Evolutionary conservation across 768 basidiomycete genomes (phyloP).

Genomic region (Daedaleopsis nitida): DNA sequence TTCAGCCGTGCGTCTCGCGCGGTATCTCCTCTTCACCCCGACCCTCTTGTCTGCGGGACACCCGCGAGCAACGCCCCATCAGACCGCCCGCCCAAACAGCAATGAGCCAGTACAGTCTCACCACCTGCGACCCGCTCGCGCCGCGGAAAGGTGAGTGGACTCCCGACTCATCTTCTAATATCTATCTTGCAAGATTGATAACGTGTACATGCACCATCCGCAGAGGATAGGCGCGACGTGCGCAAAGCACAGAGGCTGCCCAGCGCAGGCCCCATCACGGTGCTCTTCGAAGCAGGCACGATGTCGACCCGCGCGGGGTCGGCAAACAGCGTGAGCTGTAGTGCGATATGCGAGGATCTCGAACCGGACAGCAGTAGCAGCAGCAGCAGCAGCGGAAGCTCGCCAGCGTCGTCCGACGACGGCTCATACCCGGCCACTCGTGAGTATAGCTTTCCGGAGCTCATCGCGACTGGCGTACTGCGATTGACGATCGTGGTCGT

Average conservation of each 20-base stretch:
- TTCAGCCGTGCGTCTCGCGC: too few relatives aligned
- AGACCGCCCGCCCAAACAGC: too few relatives aligned
- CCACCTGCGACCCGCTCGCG: slow-evolving; percentile 8
- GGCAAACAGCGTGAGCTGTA: not conserved
- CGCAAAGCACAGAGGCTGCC: not conserved
- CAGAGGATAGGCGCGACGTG: slow-evolving; percentile 6
- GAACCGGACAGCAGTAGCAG: not conserved
- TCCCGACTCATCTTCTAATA: not conserved
- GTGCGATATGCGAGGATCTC: not conserved
- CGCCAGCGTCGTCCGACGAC: not conserved
- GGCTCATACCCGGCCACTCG: not conserved
- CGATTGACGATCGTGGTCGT: not conserved
- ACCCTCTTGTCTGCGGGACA: too few relatives aligned
- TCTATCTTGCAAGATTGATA: not conserved
- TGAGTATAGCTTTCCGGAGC: not conserved
- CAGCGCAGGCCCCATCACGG: slow-evolving; percentile 1
- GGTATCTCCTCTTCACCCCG: too few relatives aligned
- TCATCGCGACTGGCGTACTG: not conserved
- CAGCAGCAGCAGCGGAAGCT: not conserved
- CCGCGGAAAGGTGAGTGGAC: not conserved
- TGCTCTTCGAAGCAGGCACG: slow-evolving; percentile 11
- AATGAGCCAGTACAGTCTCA: slow-evolving; percentile 16
- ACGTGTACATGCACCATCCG: not conserved
- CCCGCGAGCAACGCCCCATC: too few relatives aligned
- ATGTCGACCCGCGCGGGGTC: slow-evolving; percentile 2